Evolutionary conservation across 768 basidiomycete species (phyloP).

Genomic region (Lactarius trivialis): DNA sequence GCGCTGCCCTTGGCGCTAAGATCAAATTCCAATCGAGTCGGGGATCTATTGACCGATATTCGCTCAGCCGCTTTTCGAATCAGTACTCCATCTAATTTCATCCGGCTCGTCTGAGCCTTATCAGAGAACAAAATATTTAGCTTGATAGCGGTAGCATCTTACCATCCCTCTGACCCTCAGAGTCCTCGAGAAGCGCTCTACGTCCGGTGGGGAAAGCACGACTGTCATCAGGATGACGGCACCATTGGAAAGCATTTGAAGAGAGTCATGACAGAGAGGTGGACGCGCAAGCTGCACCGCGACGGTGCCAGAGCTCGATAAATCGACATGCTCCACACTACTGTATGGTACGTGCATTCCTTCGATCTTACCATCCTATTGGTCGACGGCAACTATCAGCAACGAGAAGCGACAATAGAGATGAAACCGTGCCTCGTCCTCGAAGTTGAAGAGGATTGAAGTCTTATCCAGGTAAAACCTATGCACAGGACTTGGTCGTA

Average conservation of each 20-base stretch:
- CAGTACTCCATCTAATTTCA: conserved; percentile 13
- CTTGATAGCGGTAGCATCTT: not conserved
- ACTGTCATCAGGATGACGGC: conserved; percentile 2
- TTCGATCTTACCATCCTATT: conserved; percentile 19
- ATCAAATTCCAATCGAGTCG: conserved; percentile 21
- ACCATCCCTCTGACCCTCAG: conserved; percentile 14
- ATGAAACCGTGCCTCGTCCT: conserved; percentile 14
- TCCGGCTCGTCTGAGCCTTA: not conserved
- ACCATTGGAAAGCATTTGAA: not conserved
- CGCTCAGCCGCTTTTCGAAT: conserved; percentile 4
- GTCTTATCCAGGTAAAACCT: conserved; percentile 19
- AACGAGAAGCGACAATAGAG: not conserved
- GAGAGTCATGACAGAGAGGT: conserved; percentile 10
- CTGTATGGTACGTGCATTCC: conserved; percentile 12
- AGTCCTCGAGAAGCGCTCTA: conserved; percentile 6
- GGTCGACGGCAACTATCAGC: not conserved
- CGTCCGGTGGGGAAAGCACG: not conserved
- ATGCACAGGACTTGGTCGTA: conserved; percentile 3
- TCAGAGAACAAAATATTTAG: not conserved
- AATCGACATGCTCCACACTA: conserved; percentile 1
- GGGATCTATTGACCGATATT: conserved; percentile 15
- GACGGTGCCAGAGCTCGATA: conserved; percentile 15
- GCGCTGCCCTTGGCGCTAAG: not conserved
- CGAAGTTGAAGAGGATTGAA: conserved; percentile 19
- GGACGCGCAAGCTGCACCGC: not conserved